A percentile compares a stretch with the other conserved stretches of the same genome.
Conservation (phyloP, 768 basidiomycete genomes). For the Galerina marginata region DNA sequence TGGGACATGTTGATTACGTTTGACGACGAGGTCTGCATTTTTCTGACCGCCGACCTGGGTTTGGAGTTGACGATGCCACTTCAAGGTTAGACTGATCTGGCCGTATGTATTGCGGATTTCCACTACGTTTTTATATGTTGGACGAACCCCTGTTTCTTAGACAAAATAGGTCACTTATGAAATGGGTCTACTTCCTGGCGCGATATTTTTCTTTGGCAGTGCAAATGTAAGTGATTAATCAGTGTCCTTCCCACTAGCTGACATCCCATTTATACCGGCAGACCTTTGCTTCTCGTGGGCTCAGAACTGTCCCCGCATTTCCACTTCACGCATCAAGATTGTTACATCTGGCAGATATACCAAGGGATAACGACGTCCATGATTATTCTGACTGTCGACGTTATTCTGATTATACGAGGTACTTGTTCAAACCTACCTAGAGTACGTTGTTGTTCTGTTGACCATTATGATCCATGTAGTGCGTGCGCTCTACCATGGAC, state of each 20-base stretch:
- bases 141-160: background rate
- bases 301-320: slow-evolving; percentile 39
- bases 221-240: slow-evolving; percentile 29
- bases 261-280: slow-evolving; percentile 3
- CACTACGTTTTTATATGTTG: background rate
- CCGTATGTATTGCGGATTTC: slow-evolving; percentile 35
- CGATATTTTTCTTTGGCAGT: slow-evolving; percentile 43
- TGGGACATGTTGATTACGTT: slow-evolving; percentile 47
- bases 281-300: slow-evolving; percentile 40
- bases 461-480: slow-evolving; percentile 25
- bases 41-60: background rate
- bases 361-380: slow-evolving; percentile 37
- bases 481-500: slow-evolving; percentile 44
- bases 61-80: background rate
- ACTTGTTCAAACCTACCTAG: background rate
- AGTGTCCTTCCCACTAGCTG: background rate
- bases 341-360: slow-evolving; percentile 49
- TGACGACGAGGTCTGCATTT: slow-evolving; percentile 39
- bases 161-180: slow-evolving; percentile 36
- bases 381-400: slow-evolving; percentile 37
- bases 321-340: slow-evolving; percentile 41
- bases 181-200: slow-evolving; percentile 39
- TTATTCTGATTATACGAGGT: slow-evolving; percentile 46
- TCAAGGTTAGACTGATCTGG: slow-evolving; percentile 44
- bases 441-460: no score